phyloP scores from a whole-genome alignment of 148 eudicot genomes.

The Arbutus unedo region DNA sequence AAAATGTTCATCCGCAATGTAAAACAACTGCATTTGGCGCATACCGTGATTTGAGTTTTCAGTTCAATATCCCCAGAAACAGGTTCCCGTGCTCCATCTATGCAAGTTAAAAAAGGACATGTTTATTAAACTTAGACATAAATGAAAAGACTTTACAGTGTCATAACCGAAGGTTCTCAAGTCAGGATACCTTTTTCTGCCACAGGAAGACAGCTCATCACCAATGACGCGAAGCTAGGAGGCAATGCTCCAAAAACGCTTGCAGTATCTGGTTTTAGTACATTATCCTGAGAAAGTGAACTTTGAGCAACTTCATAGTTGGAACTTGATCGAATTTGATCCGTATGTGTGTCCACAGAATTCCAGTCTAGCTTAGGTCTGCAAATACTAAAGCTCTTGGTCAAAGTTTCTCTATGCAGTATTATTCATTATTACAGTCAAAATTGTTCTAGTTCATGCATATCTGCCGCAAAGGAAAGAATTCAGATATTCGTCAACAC shows the following conservation, averaged over 20 bases:
- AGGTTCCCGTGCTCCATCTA: conserved; percentile 31
- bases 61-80: conserved; percentile 33
- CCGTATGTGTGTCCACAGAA: conserved; percentile 19
- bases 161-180: neutral
- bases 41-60: conserved; percentile 60
- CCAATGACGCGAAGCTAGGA: conserved; percentile 66
- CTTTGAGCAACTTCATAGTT: conserved; percentile 28
- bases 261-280: conserved; percentile 25
- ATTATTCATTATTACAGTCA: neutral
- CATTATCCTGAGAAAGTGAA: conserved; percentile 20
- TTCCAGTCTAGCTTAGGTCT: conserved; percentile 42
- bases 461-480: neutral
- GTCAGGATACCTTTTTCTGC: conserved; percentile 38
- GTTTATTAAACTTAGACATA: conserved; percentile 7
- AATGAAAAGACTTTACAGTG: neutral
- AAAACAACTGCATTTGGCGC: neutral
- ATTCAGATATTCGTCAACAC: conserved; percentile 22
- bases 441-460: neutral
- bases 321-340: conserved; percentile 25
- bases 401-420: neutral
- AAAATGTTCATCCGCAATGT: no score
- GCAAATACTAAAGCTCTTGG: conserved; percentile 22
- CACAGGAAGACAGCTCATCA: conserved; percentile 52
- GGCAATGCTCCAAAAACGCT: conserved; percentile 41
- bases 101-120: conserved; percentile 5